These are phyloP conservation scores for Mycena sp. DNA, from an alignment of 1,284 basidiomycete species.

Conservation along the genomic window DNA sequence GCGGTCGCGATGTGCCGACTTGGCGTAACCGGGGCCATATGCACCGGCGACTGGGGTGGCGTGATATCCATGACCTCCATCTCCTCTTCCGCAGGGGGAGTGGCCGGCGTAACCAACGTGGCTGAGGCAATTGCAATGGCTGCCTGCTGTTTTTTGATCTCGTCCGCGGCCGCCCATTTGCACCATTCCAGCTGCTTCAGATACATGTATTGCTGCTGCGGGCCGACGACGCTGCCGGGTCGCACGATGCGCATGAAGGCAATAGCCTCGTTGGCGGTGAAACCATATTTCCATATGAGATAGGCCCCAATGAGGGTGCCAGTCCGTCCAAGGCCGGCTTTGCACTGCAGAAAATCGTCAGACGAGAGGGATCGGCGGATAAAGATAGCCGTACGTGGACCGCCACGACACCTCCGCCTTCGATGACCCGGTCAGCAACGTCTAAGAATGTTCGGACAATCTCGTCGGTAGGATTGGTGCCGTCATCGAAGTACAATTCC, in stretches of 20 bases:
- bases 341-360: conserved; percentile 68
- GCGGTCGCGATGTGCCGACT: conserved; percentile 77
- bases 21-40: conserved; percentile 72
- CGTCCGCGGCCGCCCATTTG: conserved; percentile 90
- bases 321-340: conserved; percentile 92
- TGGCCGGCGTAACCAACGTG: conserved; percentile 75
- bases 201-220: conserved; percentile 96
- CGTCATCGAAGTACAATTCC: conserved; percentile 97
- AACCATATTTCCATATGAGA: conserved; percentile 99
- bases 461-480: conserved; percentile 96
- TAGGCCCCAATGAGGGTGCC: conserved; percentile 98
- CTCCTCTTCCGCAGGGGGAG: conserved; percentile 73
- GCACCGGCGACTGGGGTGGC: conserved; percentile 50
- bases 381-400: conserved; percentile 74
- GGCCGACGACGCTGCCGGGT: conserved; percentile 95
- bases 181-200: conserved; percentile 95
- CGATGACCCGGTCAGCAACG: conserved; percentile 82
- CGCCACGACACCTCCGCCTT: conserved; percentile 84
- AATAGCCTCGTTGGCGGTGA: conserved; percentile 97
- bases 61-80: conserved; percentile 39
- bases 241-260: conserved; percentile 98
- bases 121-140: conserved; percentile 52
- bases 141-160: conserved; percentile 64
- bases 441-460: conserved; percentile 93
- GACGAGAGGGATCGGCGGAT: conserved; percentile 34